phyloP scores from a whole-genome alignment of 805 yeast species.

The Torulaspora franciscae region DNA sequence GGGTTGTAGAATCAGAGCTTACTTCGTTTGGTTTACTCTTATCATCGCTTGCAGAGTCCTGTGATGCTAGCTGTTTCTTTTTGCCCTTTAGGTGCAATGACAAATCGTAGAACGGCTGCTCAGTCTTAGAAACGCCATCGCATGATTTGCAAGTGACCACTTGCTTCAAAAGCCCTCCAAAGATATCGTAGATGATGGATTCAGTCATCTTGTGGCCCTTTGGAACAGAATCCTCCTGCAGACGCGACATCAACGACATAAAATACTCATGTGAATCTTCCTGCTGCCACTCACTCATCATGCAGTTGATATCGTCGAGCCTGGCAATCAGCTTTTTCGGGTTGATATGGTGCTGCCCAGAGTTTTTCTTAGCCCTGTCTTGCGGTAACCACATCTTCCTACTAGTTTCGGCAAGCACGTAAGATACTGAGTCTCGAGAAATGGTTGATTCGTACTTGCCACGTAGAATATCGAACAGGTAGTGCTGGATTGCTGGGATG shows the following conservation, averaged over 20 bases:
- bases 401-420: conserved; percentile 62
- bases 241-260: conserved; percentile 81
- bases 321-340: conserved; percentile 70
- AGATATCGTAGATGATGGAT: conserved; percentile 83
- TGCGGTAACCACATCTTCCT: conserved; percentile 64
- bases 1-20: background rate
- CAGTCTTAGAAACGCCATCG: conserved; percentile 76
- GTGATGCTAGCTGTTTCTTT: conserved; percentile 32
- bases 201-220: conserved; percentile 77
- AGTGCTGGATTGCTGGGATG: conserved; percentile 85
- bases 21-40: background rate
- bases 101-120: conserved; percentile 90
- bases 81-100: conserved; percentile 67
- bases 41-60: conserved; percentile 3
- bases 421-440: conserved; percentile 55
- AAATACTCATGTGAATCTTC: conserved; percentile 97
- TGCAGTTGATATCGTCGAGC: conserved; percentile 80
- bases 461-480: conserved; percentile 58
- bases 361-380: conserved; percentile 33
- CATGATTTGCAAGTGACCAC: conserved; percentile 79
- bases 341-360: conserved; percentile 45
- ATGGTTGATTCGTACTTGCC: conserved; percentile 48
- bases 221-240: conserved; percentile 92
- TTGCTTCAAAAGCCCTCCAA: conserved; percentile 87
- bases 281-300: conserved; percentile 97